Evolutionary conservation across 306 rosid species (phyloP), one percentile per base, ranked within the genome.

Genomic region (Canavalia ensiformis): DNA sequence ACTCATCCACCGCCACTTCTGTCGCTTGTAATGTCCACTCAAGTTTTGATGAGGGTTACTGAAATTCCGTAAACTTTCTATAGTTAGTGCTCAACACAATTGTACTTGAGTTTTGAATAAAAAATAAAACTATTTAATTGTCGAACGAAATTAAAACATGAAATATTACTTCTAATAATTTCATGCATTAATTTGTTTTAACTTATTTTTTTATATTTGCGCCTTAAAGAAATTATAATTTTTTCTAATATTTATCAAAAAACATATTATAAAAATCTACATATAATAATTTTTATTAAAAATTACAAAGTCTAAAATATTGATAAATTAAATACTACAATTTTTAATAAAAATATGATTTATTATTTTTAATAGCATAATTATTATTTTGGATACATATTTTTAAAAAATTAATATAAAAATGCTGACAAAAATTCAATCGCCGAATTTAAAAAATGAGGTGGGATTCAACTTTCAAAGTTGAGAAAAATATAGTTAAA

Each of bases 1-100:
- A 59, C 80, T 78, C 79, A 74, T 74, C 78, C 28, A 4, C 78
- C 1, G 13, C 86, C 74, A 49, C 77, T 72, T 7, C 82, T 74
- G 6, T 54, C 44, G 8, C 80, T 81, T 64, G 25, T 18, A 18
- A 18, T 18, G 68, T 31, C 82, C 64, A 64, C 41, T 65, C 74
- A 49, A 34, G 12, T 64, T 76, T 35, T 47, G 30, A 2, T 37
- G 51, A 54, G 34, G 49, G 30, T 2, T 33, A 62, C 34, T 4
- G 25, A 60, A 46, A 30, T 45, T 8, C 25, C 18, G 6, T 1
- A 4, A 62, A 59, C 66, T 9, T 31, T 30, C 8, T 28, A 7
- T 41, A 13, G 25, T 44, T 18, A 18, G n/a, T 4, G 3, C 8
- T 68, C 13, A 2, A 67, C 12, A 44, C 12, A 11, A 67, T 18